A percentile compares a stretch with the other conserved stretches of the same genome.
These are phyloP conservation scores for Naumovozyma castellii DNA, from an alignment of 805 yeast genomes.

Conservation along the genomic window DNA sequence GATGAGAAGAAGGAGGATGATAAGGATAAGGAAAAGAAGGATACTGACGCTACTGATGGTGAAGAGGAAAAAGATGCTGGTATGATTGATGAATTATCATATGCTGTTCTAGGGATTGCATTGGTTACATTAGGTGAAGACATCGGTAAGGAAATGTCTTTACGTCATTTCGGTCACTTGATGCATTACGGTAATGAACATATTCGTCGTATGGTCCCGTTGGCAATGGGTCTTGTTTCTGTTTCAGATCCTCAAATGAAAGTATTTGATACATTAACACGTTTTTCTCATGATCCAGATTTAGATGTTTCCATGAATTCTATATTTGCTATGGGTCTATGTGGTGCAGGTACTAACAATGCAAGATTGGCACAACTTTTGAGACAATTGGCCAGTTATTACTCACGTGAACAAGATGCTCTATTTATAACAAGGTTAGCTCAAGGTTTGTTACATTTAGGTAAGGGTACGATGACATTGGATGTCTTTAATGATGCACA, in stretches of 20 bases:
- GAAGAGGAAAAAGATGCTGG: conserved; percentile 27
- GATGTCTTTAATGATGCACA: conserved; percentile 87
- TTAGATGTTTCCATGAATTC: conserved; percentile 90
- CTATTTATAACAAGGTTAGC: conserved; percentile 88
- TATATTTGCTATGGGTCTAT: conserved; percentile 92
- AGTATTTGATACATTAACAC: conserved; percentile 89
- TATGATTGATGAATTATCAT: conserved; percentile 42
- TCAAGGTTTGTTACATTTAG: conserved; percentile 89
- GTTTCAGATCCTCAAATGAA: conserved; percentile 94
- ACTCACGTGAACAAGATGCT: conserved; percentile 81
- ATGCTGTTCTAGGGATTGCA: conserved; percentile 91
- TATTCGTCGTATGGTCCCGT: conserved; percentile 88
- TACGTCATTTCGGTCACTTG: conserved; percentile 93
- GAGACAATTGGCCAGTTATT: conserved; percentile 90
- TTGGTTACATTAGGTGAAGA: conserved; percentile 95
- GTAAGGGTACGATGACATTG: conserved; percentile 88
- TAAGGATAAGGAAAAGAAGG: conserved; percentile 14
- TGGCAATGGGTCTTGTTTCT: conserved; percentile 94
- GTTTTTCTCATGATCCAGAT: conserved; percentile 94
- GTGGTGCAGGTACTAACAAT: conserved; percentile 97
- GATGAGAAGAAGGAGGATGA: conserved; percentile 28
- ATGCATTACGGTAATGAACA: conserved; percentile 95
- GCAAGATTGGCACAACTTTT: conserved; percentile 94
- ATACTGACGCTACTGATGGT: conserved; percentile 15
- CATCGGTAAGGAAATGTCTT: conserved; percentile 93